Evolutionary conservation across 495 filamentous ascomycete genomes (phyloP), one percentile per base, ranked within the genome.

Genomic region (Penicillium crystallinum): DNA sequence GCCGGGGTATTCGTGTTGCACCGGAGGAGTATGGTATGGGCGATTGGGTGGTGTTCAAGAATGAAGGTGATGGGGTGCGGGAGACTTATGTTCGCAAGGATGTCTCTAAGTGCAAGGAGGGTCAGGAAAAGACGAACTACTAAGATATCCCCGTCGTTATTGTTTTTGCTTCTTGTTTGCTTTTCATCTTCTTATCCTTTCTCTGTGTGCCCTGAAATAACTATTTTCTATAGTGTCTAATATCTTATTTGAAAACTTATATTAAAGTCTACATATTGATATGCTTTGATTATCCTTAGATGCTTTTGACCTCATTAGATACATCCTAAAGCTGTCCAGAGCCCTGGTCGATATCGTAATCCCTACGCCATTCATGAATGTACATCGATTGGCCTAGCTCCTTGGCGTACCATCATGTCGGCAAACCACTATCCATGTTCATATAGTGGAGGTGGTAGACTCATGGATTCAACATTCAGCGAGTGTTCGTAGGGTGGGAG

Each of bases 41-140:
- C 0, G 75, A 90, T 12, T 95, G 90, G 90, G 77, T 78, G 2
- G 77, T 87, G 18, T 66, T 83, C 7, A 74, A 66, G 37, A 74
- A 83, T 23, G 72, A 86, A 44, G 86, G 83, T 0, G 83, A 89
- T 63, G 67, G 76, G 0, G 69, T 92, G 11, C 82, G 85, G 0
- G 87, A 90, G 70, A 72, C 78, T 7, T 75, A 76, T 74, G 59
- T 86, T 29, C 70, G 77, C 22, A 73, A 75, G 43, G 52, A 49
- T n/a, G 46, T 47, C 8, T 52, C 58, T 33, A 66, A 63, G 49
- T 64, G 63, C 36, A 58, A 53, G 41, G 60, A 60, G 23, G 53
- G 52, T 10, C 14, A 48, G 14, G 34, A 44, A 31, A 34, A 50
- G 19, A 53, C 30, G 3, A 34, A 39, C 5, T n/a, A 30, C 25